Base-by-base conservation (phyloP, 2,329 filamentous ascomycete species). In the Phaeosphaeria sp. region DNA sequence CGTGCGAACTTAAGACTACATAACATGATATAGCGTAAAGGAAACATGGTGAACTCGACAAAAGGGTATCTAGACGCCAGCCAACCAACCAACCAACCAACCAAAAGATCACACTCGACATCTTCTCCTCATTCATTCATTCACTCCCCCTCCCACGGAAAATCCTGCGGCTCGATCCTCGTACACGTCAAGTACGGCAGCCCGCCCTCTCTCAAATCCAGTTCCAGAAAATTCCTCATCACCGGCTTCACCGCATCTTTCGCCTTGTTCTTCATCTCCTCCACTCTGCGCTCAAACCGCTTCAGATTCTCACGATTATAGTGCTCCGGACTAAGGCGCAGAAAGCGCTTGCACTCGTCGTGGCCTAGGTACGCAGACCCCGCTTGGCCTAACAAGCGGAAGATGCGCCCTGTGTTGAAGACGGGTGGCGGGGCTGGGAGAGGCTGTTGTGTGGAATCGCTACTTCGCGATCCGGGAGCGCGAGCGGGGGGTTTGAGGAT, bases 311-410 rank as follows among this genome's bases (percentile, higher is more conserved):
- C 93, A 18, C 93, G 85, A 46, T 86, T 92, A 78, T 97, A 97
- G 7, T 94, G 78, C 20, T 95, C 90, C 0, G 92, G 90, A 11
- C 87, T 89, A 21, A 94, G 81, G 75, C 96, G 96, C 52, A 97
- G 84, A 69, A 97, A 97, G 21, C 87, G 87, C 77, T 97, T 97
- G 73, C 94, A 90, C 64, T 97, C 93, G 64, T 97, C 93, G 74
- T 94, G 92, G 1, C 82, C 78, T 5, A 98, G 85, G 72, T 95
- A 97, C 0, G 84, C 82, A 10, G 83, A 77, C 0, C 86, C 80
- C 3, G 85, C 80, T 4, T 86, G 84, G 30, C 92, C 93, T 9
- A 97, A 83, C 1, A 90, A 84, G 43, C 92, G 87, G 76, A 94
- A 97, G 1, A 93, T 86, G 46, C 90, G 87, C 3, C 92, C 92